Conservation (phyloP, 2,329 filamentous ascomycete species). For the Dactylellina haptotyla region DNA sequence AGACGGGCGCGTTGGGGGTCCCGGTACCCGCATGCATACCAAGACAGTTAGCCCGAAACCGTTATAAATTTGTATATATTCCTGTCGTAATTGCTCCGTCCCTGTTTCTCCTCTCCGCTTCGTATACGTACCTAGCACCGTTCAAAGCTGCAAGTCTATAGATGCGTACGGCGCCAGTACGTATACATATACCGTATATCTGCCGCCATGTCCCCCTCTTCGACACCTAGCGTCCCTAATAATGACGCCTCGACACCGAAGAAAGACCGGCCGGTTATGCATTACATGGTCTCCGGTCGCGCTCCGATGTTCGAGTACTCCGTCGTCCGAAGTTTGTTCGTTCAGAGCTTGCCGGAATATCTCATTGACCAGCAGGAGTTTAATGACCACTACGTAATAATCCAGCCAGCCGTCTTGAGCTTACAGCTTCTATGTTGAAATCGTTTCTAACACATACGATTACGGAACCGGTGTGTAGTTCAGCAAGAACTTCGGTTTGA, state of each 20-base stretch:
- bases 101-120: neutral
- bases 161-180: neutral
- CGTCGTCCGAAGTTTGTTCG: constrained; percentile 35
- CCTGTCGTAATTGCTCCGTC: too few relatives aligned
- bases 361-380: constrained; percentile 47
- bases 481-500: constrained; percentile 72
- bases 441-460: neutral
- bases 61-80: too few relatives aligned
- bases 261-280: constrained; percentile 2
- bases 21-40: neutral
- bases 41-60: neutral
- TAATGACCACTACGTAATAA: constrained; percentile 31
- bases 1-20: neutral
- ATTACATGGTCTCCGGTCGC: constrained; percentile 38
- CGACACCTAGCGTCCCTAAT: neutral
- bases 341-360: constrained; percentile 45
- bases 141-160: neutral
- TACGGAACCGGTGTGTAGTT: constrained; percentile 62
- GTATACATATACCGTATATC: neutral
- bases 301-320: constrained; percentile 40
- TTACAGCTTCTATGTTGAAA: neutral
- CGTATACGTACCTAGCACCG: neutral
- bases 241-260: neutral
- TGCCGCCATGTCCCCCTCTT: neutral
- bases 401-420: neutral